A percentile compares a stretch with the other conserved stretches of the same genome.
Evolutionary conservation across 2,329 filamentous ascomycete species (phyloP).

Genomic region (Ophiocordyceps camponoti-leonardi): DNA sequence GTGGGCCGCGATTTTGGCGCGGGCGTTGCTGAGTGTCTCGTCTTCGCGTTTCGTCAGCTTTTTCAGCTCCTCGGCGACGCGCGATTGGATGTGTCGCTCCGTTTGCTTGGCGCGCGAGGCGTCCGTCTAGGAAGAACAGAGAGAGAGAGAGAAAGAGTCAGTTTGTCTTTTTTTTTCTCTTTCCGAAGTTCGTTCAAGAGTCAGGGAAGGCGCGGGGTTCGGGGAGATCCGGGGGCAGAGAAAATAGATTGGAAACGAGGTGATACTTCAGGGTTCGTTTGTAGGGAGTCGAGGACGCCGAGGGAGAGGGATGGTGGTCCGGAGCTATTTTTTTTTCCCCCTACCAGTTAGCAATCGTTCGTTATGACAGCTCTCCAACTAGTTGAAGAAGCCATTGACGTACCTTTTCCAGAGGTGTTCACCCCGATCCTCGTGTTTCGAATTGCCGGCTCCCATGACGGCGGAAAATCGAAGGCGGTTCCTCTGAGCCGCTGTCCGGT

Average conservation of each 20-base stretch:
- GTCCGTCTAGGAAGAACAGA: slow-evolving; percentile 48
- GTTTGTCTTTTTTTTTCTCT: too few species aligned
- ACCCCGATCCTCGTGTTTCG: slow-evolving; percentile 24
- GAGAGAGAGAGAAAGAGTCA: neutral
- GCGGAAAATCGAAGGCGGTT: slow-evolving; percentile 19
- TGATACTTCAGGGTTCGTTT: slow-evolving; percentile 69
- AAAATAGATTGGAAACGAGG: neutral
- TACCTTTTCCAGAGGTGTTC: slow-evolving; percentile 38
- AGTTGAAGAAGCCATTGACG: slow-evolving; percentile 9
- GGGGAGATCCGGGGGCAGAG: neutral
- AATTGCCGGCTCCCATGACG: slow-evolving; percentile 39
- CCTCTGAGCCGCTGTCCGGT: slow-evolving; percentile 6
- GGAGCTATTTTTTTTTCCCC: slow-evolving; percentile 13
- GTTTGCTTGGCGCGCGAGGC: slow-evolving; percentile 65
- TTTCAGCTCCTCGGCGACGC: slow-evolving; percentile 72
- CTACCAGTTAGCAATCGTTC: neutral
- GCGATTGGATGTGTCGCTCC: slow-evolving; percentile 77
- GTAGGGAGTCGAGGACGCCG: slow-evolving; percentile 65
- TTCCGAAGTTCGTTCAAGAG: neutral
- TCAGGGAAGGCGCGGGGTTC: neutral
- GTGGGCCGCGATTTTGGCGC: slow-evolving; percentile 47
- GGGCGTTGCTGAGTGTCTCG: slow-evolving; percentile 49
- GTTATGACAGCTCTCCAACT: neutral
- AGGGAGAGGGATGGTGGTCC: slow-evolving; percentile 49
- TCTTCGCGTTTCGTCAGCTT: slow-evolving; percentile 56